These are phyloP conservation scores for Phoma sp. DNA, from an alignment of 2,329 filamentous ascomycete genomes.

Conservation along the genomic window DNA sequence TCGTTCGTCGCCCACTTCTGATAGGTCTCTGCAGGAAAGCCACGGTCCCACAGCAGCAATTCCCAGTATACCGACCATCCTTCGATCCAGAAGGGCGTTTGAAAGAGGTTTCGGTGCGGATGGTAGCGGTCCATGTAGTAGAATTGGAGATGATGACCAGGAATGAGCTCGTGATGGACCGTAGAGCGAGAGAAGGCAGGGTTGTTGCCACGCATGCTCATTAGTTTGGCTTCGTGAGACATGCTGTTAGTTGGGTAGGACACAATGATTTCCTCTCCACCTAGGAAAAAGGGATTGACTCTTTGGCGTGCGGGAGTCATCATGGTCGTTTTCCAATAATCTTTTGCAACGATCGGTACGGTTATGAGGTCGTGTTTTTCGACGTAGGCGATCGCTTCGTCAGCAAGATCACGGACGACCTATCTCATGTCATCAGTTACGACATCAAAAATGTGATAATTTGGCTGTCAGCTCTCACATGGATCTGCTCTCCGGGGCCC, in stretches of 20 bases:
- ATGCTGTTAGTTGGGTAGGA: conserved; percentile 62
- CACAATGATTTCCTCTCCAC: conserved; percentile 60
- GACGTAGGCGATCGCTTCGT: conserved; percentile 61
- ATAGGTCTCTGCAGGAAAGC: conserved; percentile 27
- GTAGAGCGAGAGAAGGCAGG: conserved; percentile 63
- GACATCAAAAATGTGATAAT: neutral
- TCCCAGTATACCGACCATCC: conserved; percentile 70
- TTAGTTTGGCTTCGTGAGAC: conserved; percentile 61
- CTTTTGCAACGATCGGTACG: conserved; percentile 59
- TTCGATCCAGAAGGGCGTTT: conserved; percentile 65
- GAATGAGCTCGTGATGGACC: conserved; percentile 67
- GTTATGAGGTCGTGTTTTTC: conserved; percentile 62
- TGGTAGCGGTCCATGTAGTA: conserved; percentile 56
- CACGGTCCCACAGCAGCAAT: conserved; percentile 58
- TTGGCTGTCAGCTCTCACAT: conserved; percentile 40
- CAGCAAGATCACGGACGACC: conserved; percentile 56
- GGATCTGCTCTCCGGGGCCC: conserved; percentile 59
- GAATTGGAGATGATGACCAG: conserved; percentile 63
- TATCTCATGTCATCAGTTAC: neutral
- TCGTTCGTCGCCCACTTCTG: conserved; percentile 56
- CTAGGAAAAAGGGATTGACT: conserved; percentile 65
- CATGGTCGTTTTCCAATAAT: conserved; percentile 64
- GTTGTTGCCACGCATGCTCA: conserved; percentile 67
- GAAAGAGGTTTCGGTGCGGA: conserved; percentile 60
- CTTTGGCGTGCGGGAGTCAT: conserved; percentile 61